These are phyloP conservation scores for Pouteria campechiana DNA, from an alignment of 179 eudicot genomes.

Conservation along the genomic window DNA sequence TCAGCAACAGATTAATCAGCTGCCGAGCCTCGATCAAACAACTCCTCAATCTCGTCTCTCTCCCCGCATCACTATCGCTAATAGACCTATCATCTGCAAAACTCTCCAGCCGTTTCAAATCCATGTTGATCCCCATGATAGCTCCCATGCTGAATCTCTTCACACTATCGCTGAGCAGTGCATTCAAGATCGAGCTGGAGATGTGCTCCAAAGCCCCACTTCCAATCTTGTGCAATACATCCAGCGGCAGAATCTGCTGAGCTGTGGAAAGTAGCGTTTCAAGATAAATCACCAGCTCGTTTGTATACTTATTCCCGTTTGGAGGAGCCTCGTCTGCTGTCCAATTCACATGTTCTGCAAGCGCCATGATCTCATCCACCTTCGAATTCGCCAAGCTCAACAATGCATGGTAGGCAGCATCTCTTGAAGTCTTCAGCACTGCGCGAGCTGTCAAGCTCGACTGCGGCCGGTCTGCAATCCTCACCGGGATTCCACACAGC, in stretches of 20 bases:
- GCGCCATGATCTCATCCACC: constrained; percentile 54
- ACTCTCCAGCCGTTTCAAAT: constrained; percentile 58
- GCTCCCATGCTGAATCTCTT: constrained; percentile 79
- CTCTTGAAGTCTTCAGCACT: constrained; percentile 74
- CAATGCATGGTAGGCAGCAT: constrained; percentile 69
- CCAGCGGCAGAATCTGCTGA: constrained; percentile 73
- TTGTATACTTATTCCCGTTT: constrained; percentile 47
- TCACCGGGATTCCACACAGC: constrained; percentile 57
- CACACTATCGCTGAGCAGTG: constrained; percentile 70
- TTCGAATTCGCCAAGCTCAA: constrained; percentile 55
- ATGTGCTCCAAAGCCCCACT: constrained; percentile 87
- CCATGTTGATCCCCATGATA: constrained; percentile 50
- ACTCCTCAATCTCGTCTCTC: constrained; percentile 51
- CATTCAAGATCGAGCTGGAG: constrained; percentile 46
- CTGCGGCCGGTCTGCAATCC: constrained; percentile 51
- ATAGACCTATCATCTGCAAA: constrained; percentile 79
- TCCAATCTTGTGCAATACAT: constrained; percentile 80
- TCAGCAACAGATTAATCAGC: constrained; percentile 58
- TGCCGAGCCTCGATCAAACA: constrained; percentile 78
- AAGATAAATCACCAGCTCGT: constrained; percentile 60
- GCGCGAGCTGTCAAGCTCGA: constrained; percentile 60
- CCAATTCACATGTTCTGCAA: constrained; percentile 69
- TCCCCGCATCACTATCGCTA: constrained; percentile 58
- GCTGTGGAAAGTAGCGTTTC: constrained; percentile 77
- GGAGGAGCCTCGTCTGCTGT: constrained; percentile 59